Evolutionary conservation across 139 green algal genomes (phyloP).

Genomic region (Micractinium sp.): DNA sequence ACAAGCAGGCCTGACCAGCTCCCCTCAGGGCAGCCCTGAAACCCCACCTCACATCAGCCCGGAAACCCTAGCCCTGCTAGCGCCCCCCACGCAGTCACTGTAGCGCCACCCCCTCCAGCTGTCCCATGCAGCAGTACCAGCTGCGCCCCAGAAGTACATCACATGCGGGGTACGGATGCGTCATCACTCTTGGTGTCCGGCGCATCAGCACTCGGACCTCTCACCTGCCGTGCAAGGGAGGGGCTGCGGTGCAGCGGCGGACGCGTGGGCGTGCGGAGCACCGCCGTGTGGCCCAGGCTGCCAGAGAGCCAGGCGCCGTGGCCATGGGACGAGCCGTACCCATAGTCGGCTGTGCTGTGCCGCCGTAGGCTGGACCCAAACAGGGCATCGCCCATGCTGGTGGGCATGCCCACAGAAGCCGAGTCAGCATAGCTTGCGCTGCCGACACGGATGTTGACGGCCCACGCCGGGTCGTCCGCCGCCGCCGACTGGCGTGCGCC

Average conservation of each 20-base stretch:
- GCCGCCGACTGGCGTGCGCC: not conserved
- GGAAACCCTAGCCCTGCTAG: no score
- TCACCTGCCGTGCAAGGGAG: not conserved
- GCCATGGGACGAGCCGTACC: not conserved
- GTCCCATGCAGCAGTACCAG: no score
- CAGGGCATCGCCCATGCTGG: not conserved
- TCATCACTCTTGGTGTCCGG: not conserved
- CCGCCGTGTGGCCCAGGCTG: not conserved
- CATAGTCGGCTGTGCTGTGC: not conserved
- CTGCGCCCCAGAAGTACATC: no score
- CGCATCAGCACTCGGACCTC: no score
- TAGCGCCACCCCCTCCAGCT: no score
- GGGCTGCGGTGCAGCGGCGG: constrained; percentile 1
- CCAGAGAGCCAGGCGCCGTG: constrained; percentile 25
- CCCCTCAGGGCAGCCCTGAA: no score
- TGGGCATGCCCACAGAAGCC: not conserved
- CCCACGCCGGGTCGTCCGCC: not conserved
- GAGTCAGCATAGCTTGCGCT: not conserved
- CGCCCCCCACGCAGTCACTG: no score
- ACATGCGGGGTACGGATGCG: no score
- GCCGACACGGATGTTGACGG: not conserved
- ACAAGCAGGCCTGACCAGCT: no score
- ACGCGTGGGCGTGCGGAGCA: not conserved
- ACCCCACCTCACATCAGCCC: no score
- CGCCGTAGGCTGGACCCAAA: constrained; percentile 13